phyloP scores from a whole-genome alignment of 345 rosid species.

The Camelina laxa region DNA sequence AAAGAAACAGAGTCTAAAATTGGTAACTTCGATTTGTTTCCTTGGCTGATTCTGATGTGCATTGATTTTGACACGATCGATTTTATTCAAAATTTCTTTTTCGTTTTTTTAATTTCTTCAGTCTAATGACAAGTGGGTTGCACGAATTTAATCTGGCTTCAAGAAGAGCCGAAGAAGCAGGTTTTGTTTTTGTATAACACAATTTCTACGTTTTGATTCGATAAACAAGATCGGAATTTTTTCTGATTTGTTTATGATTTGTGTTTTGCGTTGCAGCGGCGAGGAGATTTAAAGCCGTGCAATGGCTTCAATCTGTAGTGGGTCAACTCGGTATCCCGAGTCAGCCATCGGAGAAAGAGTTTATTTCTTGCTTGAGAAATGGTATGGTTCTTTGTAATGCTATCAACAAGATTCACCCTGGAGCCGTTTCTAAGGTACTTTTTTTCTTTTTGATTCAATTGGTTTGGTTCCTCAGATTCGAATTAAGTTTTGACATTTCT shows the following conservation, averaged over 20 bases:
- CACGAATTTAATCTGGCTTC: conserved; percentile 76
- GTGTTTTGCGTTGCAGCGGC: conserved; percentile 52
- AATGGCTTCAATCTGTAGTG: conserved; percentile 74
- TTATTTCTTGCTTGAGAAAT: conserved; percentile 89
- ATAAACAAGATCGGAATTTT: not conserved
- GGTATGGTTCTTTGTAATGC: conserved; percentile 81
- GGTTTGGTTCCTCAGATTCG: not conserved
- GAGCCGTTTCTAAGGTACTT: conserved; percentile 80
- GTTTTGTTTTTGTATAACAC: conserved; percentile 43
- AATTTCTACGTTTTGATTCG: not conserved
- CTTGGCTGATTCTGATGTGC: not conserved
- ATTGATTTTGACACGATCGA: conserved; percentile 4
- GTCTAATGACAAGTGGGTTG: conserved; percentile 60
- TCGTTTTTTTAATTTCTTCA: not conserved
- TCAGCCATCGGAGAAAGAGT: conserved; percentile 80
- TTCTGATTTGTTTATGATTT: conserved; percentile 14
- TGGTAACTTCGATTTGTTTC: conserved; percentile 28
- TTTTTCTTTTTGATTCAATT: not conserved
- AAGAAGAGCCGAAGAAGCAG: conserved; percentile 94
- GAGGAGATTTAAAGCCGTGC: conserved; percentile 72
- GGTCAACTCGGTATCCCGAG: conserved; percentile 69
- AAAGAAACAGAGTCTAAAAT: conserved; percentile 10
- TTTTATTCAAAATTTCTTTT: not conserved
- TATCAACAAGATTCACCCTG: conserved; percentile 81
- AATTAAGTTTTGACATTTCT: not conserved